Percentiles rank a stretch among this genome's conserved stretches.
Evolutionary conservation across 2,329 filamentous ascomycete genomes (phyloP).

Genomic region (Chalara sp.): DNA sequence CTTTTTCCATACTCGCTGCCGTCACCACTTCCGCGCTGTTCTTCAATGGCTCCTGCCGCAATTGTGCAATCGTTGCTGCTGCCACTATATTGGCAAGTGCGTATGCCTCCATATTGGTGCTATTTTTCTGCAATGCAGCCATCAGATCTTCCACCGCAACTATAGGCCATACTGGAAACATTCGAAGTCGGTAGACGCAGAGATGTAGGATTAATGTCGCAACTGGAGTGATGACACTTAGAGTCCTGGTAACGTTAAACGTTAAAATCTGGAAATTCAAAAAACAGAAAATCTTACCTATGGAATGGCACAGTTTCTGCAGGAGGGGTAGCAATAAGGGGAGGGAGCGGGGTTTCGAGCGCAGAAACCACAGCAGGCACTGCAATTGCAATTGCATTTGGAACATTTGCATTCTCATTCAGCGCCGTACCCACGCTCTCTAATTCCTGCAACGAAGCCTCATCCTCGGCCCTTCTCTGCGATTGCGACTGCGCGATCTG

Average conservation of each 20-base stretch:
- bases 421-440: neutral
- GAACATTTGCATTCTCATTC: too few species aligned
- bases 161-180: conserved; percentile 47
- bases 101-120: conserved; percentile 29
- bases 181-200: conserved; percentile 35
- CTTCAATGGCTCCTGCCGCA: conserved; percentile 31
- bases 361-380: neutral
- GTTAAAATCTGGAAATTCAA: neutral
- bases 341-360: neutral
- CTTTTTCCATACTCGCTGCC: conserved; percentile 29
- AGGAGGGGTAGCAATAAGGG: neutral
- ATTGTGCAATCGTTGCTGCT: conserved; percentile 41
- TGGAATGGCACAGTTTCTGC: neutral
- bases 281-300: neutral
- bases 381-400: neutral
- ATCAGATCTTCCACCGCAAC: conserved; percentile 38
- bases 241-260: neutral
- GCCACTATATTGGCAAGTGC: conserved; percentile 39
- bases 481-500: neutral
- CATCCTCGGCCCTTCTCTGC: neutral
- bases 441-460: neutral
- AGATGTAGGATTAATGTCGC: conserved; percentile 14
- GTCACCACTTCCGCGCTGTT: conserved; percentile 21
- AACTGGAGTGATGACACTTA: neutral
- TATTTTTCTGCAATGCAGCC: conserved; percentile 28